phyloP scores from a whole-genome alignment of 2,329 filamentous ascomycete species.

The Colletotrichum musicola region DNA sequence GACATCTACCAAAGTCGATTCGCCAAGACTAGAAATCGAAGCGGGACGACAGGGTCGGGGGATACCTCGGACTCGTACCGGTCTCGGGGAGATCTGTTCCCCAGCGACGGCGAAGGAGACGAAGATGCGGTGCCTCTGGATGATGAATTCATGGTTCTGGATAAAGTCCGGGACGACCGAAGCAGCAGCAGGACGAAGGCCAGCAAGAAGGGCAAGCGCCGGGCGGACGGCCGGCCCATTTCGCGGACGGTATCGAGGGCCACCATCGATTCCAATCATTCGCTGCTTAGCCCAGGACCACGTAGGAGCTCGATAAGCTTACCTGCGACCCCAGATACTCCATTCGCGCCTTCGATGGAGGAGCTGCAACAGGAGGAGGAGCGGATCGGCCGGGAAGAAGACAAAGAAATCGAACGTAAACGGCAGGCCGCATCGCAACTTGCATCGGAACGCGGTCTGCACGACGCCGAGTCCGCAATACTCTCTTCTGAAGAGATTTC shows the following conservation, averaged over 20 bases:
- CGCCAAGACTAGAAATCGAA: conserved; percentile 70
- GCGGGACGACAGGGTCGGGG: conserved; percentile 82
- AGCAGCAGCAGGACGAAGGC: conserved; percentile 70
- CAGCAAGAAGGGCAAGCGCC: conserved; percentile 72
- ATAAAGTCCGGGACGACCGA: conserved; percentile 80
- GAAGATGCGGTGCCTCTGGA: conserved; percentile 94
- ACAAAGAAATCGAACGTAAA: conserved; percentile 65
- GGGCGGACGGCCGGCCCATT: conserved; percentile 50
- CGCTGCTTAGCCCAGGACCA: conserved; percentile 40
- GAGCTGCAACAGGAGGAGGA: conserved; percentile 68
- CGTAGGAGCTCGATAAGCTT: conserved; percentile 44
- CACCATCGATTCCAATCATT: conserved; percentile 63
- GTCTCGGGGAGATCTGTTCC: conserved; percentile 90
- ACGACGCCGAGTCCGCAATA: conserved; percentile 48
- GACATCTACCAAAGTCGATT: conserved; percentile 46
- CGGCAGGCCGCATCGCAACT: conserved; percentile 65
- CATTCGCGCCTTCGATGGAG: conserved; percentile 60
- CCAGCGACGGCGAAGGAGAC: conserved; percentile 86
- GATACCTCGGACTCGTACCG: conserved; percentile 88
- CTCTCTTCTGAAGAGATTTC: conserved; percentile 48
- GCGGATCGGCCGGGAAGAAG: conserved; percentile 63
- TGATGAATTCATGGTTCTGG: conserved; percentile 91
- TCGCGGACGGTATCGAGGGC: conserved; percentile 70
- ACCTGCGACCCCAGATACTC: conserved; percentile 51
- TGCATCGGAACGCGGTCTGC: conserved; percentile 63